A percentile compares a stretch with the other conserved stretches of the same genome.
These are phyloP conservation scores for Cronartium quercuum DNA, from an alignment of 1,284 basidiomycete species.

Conservation along the genomic window DNA sequence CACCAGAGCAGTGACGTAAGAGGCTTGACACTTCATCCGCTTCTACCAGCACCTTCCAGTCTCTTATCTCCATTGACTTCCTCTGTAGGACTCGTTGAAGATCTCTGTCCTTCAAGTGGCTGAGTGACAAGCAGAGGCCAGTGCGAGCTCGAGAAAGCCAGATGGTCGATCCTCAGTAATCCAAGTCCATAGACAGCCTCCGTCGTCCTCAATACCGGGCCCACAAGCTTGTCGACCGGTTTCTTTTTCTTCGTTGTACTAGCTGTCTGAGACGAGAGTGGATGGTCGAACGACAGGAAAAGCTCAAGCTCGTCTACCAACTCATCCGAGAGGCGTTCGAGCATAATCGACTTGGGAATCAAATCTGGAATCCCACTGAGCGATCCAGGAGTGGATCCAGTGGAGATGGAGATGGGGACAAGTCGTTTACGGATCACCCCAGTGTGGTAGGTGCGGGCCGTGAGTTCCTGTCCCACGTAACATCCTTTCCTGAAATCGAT, in stretches of 20 bases:
- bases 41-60: too few species aligned
- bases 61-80: too few species aligned
- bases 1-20: too few species aligned
- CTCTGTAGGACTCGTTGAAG: too few species aligned
- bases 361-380: neutral
- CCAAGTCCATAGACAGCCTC: slow-evolving; percentile 10
- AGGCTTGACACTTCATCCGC: too few species aligned
- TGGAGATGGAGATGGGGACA: slow-evolving; percentile 62
- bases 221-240: slow-evolving; percentile 18
- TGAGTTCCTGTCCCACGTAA: slow-evolving; percentile 95
- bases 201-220: neutral
- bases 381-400: neutral
- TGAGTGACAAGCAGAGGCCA: neutral
- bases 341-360: slow-evolving; percentile 1
- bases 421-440: slow-evolving; percentile 87
- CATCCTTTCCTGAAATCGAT: slow-evolving; percentile 98
- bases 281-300: neutral
- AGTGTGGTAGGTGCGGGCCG: slow-evolving; percentile 91
- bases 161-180: slow-evolving; percentile 13
- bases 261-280: neutral
- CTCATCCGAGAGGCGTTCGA: neutral
- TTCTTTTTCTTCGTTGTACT: neutral
- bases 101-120: too few species aligned
- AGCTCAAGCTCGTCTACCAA: neutral
- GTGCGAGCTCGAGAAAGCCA: neutral